Base-by-base conservation (phyloP, 345 rosid genomes). In the Salix brachista region DNA sequence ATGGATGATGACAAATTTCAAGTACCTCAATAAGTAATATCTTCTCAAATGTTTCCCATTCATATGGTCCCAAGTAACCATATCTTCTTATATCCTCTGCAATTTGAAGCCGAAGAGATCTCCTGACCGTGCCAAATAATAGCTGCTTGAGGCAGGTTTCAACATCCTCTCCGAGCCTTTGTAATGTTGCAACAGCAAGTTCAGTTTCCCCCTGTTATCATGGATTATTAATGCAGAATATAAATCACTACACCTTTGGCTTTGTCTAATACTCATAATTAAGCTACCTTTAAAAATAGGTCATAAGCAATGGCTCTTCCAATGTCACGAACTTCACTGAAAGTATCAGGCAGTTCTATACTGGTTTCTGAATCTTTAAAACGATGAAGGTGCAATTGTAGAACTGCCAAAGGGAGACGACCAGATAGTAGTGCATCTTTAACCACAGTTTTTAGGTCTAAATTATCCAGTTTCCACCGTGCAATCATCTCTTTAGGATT, bases 401-500 rank as follows among this genome's bases (percentile, higher is more conserved):
- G 93, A 85, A 92, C 98, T 67, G 99, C 99, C 81, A 93, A 87
- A 84, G 99, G 98, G 68, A 96, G 97, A 71, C 98, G 97, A 69
- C 95, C 98, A 25, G 98, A 91, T 80, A 85, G 88, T 70, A 96
- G 82, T 77, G 99, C 99, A 85, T 96, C 99, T 84, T 89, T 88
- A 67, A 96, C 99, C 46, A 96, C 96, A 67, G 94, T 88, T 84
- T 90, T 89, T 70, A 92, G 84, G 81, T 96, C 98, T 85, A 93
- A 83, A 71, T 93, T 90, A 84, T 88, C 87, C 78, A 86, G 50
- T 85, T 88, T 92, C 99, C 99, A 96, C 52, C 99, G 94, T 77
- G 94, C 91, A 89, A 96, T 89, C 99, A 96, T 96, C 86, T 96
- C 98, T 82, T 86, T 85, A 42, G 99, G 94, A 81, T 93, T 96